These are phyloP conservation scores for Zangia roseola DNA, from an alignment of 768 basidiomycete genomes.

Conservation along the genomic window DNA sequence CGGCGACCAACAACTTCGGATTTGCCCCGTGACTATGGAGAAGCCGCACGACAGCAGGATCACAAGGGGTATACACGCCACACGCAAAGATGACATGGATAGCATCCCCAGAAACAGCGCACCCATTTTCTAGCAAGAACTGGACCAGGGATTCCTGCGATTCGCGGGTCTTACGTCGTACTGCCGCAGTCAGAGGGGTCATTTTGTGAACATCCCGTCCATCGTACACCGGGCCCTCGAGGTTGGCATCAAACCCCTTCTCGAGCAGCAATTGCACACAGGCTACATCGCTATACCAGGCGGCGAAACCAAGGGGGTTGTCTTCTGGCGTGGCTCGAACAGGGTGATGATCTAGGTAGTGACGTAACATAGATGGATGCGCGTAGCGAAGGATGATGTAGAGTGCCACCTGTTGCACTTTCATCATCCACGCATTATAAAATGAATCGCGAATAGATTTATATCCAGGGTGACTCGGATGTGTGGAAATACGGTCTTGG, in stretches of 20 bases:
- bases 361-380: too few relatives aligned
- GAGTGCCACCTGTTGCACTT: too few relatives aligned
- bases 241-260: conserved; percentile 9
- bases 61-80: not conserved
- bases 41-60: not conserved
- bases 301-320: too few relatives aligned
- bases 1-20: not conserved
- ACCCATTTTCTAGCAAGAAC: not conserved
- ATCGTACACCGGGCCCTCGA: not conserved
- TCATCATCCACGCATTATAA: too few relatives aligned
- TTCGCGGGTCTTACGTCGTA: not conserved
- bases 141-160: not conserved
- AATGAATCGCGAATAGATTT: too few relatives aligned
- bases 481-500: too few relatives aligned
- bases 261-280: not conserved
- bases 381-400: too few relatives aligned
- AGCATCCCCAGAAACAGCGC: not conserved
- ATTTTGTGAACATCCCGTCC: too few relatives aligned
- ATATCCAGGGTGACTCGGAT: too few relatives aligned
- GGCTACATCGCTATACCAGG: too few relatives aligned
- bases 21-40: not conserved
- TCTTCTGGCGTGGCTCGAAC: too few relatives aligned
- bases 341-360: too few relatives aligned
- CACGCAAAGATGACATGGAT: not conserved
- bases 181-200: not conserved